Conservation (phyloP, 495 filamentous ascomycete genomes). For the Podospora sp. region DNA sequence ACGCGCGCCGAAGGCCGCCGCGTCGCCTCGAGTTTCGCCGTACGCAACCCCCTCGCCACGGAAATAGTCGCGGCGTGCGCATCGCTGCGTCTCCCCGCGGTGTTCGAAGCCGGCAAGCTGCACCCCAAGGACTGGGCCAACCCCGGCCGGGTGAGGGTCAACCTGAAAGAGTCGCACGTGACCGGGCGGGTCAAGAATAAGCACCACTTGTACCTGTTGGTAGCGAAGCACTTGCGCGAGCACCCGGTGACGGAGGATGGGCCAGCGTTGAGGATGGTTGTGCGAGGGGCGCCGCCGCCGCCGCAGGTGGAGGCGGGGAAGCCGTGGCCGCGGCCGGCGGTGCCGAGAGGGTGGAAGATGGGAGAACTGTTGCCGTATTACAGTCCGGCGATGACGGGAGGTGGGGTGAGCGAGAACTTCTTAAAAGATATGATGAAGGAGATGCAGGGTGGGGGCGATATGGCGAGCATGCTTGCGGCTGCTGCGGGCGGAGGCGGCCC, state of each 20-base stretch:
- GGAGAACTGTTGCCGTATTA: slow-evolving; percentile 80
- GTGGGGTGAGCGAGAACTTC: slow-evolving; percentile 93
- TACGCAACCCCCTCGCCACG: slow-evolving; percentile 82
- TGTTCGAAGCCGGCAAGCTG: slow-evolving; percentile 86
- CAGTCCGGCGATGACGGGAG: slow-evolving; percentile 84
- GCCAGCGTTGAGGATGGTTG: slow-evolving; percentile 66
- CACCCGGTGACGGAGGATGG: slow-evolving; percentile 74
- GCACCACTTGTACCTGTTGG: slow-evolving; percentile 79
- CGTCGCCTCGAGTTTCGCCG: slow-evolving; percentile 69
- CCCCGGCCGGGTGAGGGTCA: slow-evolving; percentile 82
- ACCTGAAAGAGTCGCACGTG: slow-evolving; percentile 44
- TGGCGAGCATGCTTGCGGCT: slow-evolving; percentile 48
- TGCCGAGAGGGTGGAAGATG: slow-evolving; percentile 93
- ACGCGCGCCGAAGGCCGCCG: slow-evolving; percentile 77
- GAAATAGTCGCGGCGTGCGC: slow-evolving; percentile 87
- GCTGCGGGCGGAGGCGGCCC: slow-evolving; percentile 35
- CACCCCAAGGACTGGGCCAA: slow-evolving; percentile 99
- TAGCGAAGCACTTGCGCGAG: slow-evolving; percentile 70
- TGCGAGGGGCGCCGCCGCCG: slow-evolving; percentile 57
- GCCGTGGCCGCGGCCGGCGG: slow-evolving; percentile 67
- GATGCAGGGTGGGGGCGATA: slow-evolving; percentile 65
- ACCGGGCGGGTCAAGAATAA: slow-evolving; percentile 71
- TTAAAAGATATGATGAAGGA: slow-evolving; percentile 97
- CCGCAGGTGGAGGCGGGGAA: slow-evolving; percentile 55
- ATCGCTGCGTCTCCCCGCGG: slow-evolving; percentile 68